Base-by-base conservation (phyloP, 2,329 filamentous ascomycete genomes). In the Fusarium circinatum region DNA sequence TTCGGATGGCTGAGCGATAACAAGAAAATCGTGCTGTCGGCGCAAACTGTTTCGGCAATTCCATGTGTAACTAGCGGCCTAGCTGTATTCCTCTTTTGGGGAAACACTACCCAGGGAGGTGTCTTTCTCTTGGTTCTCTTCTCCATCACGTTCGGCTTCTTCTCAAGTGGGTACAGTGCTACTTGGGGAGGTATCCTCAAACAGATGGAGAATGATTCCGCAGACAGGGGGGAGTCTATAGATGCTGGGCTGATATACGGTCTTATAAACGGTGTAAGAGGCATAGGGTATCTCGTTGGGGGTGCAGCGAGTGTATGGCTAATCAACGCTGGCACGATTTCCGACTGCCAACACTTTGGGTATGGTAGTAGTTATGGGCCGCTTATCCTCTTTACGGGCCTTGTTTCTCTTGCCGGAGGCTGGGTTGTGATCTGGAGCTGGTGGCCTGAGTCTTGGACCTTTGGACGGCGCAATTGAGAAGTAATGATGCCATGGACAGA, bases 111-210 rank as follows among this genome's bases (percentile, higher is more conserved):
- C 1, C 56, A 59, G 10, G 56, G 56, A n/a, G 56, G 42, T 6
- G 30, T 59, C 12, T 59, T 59, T 26, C 42, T 59, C 12, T 18
- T 59, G 17, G 42, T 59, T 20, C 20, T 59, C 8, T 59, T 59
- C 11, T 59, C 56, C 2, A 51, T 59, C 24, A 59, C 32, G 1
- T 59, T 59, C 20, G 56, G 56, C 2, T 59, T 59, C 42, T 59
- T 59, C 32, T 59, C 56, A 2, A 59, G 56, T 51, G 56, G 56
- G 1, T 59, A 59, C 15, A 59, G 56, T 49, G 56, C 56, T 10
- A 59, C 56, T 8, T 59, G 56, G 56, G 56, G 56, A 24, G 56
- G 56, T 1, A 51, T 59, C 1, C 26, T 59, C 11, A 59, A 59
- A 4, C 56, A 59, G 15, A 59, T 59, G 56, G 56, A 59, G 32